Percentiles rank a stretch among this genome's conserved stretches.
These are phyloP conservation scores for Kewa caespitosa DNA, from an alignment of 179 eudicot genomes.

Conservation along the genomic window DNA sequence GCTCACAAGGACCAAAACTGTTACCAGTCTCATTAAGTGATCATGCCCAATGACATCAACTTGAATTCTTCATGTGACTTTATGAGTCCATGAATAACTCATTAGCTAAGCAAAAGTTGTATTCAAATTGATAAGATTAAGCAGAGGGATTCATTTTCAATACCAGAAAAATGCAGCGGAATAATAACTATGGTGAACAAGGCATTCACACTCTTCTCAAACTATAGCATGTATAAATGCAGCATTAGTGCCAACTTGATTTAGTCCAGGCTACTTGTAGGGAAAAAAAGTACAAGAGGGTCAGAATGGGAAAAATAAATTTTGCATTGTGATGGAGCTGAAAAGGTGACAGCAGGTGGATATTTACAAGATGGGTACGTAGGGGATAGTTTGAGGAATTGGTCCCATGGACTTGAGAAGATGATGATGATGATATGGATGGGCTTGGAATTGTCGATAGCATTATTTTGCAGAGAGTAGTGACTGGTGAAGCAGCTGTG, in stretches of 20 bases:
- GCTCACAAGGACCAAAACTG: slow-evolving; percentile 12
- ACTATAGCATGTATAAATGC: neutral
- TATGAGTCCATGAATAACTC: slow-evolving; percentile 17
- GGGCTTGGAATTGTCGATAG: slow-evolving; percentile 4
- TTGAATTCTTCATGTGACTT: neutral
- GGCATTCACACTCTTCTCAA: neutral
- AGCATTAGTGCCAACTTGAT: neutral
- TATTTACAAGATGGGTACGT: neutral
- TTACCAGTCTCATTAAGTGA: neutral
- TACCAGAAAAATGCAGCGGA: neutral
- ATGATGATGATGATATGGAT: slow-evolving; percentile 11
- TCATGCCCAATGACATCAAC: neutral
- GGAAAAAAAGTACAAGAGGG: neutral
- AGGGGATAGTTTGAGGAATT: slow-evolving; percentile 17
- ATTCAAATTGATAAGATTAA: neutral
- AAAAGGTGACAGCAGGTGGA: neutral
- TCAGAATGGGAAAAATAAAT: neutral
- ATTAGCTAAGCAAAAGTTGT: neutral
- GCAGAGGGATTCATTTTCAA: too few species aligned
- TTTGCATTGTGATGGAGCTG: neutral
- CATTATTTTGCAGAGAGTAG: neutral
- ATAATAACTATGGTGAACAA: slow-evolving; percentile 2
- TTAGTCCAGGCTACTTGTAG: neutral
- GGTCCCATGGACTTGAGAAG: slow-evolving; percentile 13
- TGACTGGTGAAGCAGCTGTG: neutral